Base-by-base conservation (phyloP, 352 stramenopile genomes). In the Phytophthora multivora region DNA sequence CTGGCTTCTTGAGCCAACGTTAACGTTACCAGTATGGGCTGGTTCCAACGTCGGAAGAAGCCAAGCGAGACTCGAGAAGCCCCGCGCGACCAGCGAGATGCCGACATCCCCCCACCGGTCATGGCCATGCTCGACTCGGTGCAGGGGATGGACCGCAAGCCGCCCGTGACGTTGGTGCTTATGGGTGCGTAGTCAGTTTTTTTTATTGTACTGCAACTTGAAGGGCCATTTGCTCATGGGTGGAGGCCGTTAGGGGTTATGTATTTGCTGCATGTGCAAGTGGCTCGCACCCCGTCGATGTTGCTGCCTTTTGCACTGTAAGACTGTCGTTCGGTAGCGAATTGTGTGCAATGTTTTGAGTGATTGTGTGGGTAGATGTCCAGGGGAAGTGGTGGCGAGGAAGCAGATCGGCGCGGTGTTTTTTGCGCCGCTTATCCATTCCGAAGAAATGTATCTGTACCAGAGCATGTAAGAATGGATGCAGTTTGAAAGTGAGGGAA, bases 371-470 rank as follows among this genome's bases (percentile, higher is more conserved):
- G 15, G n/a, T 58, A 96, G 87, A 46, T 96, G 88, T 62, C 85
- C 86, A 2, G 75, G 83, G 26, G 68, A 75, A 59, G 70, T 91
- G 16, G 43, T 89, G 30, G 52, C 59, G 11, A 60, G 69, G 9
- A 60, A 46, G 5, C 68, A 90, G 9, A 39, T 80, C 31, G 58
- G 62, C 19, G 63, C 86, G 21, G 49, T 97, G 6, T 41, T 96
- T 15, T 41, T 75, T 4, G 91, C 90, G 4, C 86, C 75, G 12
- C 88, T 97, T 35, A 66, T 97, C 2, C 91, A 97, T 66, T 68
- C 67, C 2, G 79, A 96, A 33, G 89, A 97, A 26, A 73, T 90
- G 49, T 77, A 97, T 63, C 59, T 97, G 11, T 97, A 96, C 64
- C 84, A 97, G 68, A 97, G 96, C 80, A 96, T 97, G 91, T 90